Conservation (phyloP, 2,329 filamentous ascomycete genomes). For the Stemphylium lycopersici region DNA sequence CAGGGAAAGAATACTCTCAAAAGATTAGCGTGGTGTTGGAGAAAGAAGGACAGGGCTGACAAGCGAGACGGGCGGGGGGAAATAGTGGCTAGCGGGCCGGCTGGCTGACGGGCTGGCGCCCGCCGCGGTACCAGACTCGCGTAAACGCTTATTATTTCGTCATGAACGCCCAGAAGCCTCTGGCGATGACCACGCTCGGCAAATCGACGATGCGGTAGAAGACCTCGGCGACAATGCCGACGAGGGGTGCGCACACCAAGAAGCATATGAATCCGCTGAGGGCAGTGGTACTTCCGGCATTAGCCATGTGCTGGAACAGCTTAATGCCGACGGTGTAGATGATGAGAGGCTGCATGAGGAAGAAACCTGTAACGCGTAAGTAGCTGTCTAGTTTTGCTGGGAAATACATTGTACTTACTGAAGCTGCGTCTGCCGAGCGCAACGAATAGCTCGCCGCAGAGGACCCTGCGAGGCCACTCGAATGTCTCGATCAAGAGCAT, state of each 20-base stretch:
- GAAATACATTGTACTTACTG: slow-evolving; percentile 43
- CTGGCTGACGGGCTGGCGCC: not conserved
- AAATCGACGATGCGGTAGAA: slow-evolving; percentile 42
- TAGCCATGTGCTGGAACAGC: slow-evolving; percentile 50
- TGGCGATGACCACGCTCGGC: slow-evolving; percentile 39
- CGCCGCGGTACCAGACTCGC: not conserved
- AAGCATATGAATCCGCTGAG: slow-evolving; percentile 32
- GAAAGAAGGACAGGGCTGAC: not conserved
- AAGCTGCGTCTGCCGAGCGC: slow-evolving; percentile 52
- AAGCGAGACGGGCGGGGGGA: not conserved
- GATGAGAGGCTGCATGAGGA: slow-evolving; percentile 51
- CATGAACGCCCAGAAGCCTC: slow-evolving; percentile 32
- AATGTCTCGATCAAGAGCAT: slow-evolving; percentile 52
- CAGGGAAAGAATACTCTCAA: not conserved
- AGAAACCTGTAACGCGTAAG: slow-evolving; percentile 45
- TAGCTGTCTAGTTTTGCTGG: not conserved
- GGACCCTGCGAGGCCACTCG: slow-evolving; percentile 43
- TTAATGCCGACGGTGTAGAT: slow-evolving; percentile 53
- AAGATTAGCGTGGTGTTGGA: not conserved
- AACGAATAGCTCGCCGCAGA: slow-evolving; percentile 45
- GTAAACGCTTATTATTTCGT: slow-evolving; percentile 20
- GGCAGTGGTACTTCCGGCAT: slow-evolving; percentile 14
- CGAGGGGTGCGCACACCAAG: slow-evolving; percentile 28
- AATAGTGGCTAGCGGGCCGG: not conserved
- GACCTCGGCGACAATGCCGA: slow-evolving; percentile 30